Evolutionary conservation across 345 rosid species (phyloP).

Genomic region (Streptanthus diversifolius): DNA sequence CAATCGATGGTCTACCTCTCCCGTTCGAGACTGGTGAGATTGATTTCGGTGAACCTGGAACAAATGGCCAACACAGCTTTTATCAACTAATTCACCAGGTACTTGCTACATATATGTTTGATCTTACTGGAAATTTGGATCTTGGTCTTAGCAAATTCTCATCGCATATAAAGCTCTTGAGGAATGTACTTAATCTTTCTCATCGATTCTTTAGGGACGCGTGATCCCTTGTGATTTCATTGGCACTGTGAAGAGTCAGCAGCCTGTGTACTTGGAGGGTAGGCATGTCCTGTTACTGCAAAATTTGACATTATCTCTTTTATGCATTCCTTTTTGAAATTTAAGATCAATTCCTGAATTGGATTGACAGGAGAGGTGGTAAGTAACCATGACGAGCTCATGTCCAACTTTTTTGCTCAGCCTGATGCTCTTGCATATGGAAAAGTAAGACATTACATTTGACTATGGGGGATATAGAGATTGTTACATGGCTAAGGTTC

Average conservation of each 20-base stretch:
- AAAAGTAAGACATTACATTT: slow-evolving; percentile 52
- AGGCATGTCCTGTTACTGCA: not conserved
- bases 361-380: slow-evolving; percentile 71
- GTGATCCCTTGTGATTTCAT: slow-evolving; percentile 92
- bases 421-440: slow-evolving; percentile 99
- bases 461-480: not conserved
- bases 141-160: not conserved
- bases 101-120: not conserved
- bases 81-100: slow-evolving; percentile 99
- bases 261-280: slow-evolving; percentile 91
- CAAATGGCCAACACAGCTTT: slow-evolving; percentile 98
- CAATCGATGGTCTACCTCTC: slow-evolving; percentile 84
- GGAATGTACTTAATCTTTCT: not conserved
- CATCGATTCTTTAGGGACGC: slow-evolving; percentile 58
- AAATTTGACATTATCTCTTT: not conserved
- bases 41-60: slow-evolving; percentile 98
- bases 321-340: not conserved
- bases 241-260: slow-evolving; percentile 85
- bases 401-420: slow-evolving; percentile 99
- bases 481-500: not conserved
- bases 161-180: not conserved
- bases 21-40: slow-evolving; percentile 91
- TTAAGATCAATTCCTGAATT: not conserved
- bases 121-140: not conserved
- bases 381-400: slow-evolving; percentile 94